Evolutionary conservation across 352 stramenopile genomes (phyloP).

Genomic region (Phytophthora idaei): DNA sequence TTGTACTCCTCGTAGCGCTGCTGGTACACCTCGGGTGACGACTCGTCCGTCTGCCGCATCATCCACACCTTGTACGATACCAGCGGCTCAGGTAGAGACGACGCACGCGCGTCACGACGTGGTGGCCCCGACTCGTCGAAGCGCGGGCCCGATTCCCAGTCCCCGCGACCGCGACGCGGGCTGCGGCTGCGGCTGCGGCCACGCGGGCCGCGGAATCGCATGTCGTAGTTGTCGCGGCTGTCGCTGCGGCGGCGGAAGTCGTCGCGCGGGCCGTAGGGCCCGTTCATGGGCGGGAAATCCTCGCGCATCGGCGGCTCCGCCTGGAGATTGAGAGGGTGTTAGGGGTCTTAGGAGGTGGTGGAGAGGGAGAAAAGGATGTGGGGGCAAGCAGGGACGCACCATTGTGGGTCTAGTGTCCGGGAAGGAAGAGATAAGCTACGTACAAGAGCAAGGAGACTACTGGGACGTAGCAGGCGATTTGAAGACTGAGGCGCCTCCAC

Average conservation of each 20-base stretch:
- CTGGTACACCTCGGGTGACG: constrained; percentile 80
- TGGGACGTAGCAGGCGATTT: constrained; percentile 16
- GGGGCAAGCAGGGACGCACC: constrained; percentile 13
- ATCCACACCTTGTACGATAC: constrained; percentile 90
- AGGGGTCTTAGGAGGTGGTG: background rate
- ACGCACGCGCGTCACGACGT: constrained; percentile 36
- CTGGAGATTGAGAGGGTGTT: constrained; percentile 10
- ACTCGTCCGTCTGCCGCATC: constrained; percentile 87
- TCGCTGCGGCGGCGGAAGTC: constrained; percentile 40
- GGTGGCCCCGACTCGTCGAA: constrained; percentile 25
- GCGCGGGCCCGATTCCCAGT: constrained; percentile 34
- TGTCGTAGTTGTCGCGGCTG: constrained; percentile 41
- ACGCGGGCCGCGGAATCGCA: constrained; percentile 36
- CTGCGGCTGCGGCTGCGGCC: constrained; percentile 43
- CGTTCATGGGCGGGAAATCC: constrained; percentile 48
- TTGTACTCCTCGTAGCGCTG: constrained; percentile 91
- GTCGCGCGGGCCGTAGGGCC: constrained; percentile 34
- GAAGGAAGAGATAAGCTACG: constrained; percentile 9
- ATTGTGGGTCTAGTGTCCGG: constrained; percentile 19
- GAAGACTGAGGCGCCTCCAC: constrained; percentile 32
- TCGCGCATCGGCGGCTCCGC: constrained; percentile 49
- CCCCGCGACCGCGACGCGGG: constrained; percentile 19
- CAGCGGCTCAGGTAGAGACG: constrained; percentile 66
- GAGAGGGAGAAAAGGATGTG: background rate
- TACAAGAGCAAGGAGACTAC: constrained; percentile 4